Base-by-base conservation (phyloP, 1,284 basidiomycete genomes). In the Ganoderma leucocontextum region DNA sequence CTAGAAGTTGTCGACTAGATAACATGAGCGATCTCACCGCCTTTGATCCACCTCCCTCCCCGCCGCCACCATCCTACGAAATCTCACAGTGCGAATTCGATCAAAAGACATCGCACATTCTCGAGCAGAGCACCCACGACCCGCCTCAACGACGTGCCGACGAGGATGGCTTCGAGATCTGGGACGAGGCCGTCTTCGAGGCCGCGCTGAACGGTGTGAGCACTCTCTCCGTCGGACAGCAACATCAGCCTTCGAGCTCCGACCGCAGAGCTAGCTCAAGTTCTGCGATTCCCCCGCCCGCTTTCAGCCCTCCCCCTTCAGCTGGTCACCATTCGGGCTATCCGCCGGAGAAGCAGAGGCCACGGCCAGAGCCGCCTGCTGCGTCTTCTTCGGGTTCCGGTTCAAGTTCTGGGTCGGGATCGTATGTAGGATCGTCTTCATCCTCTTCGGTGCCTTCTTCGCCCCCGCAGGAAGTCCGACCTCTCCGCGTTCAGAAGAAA, bases 61-160 rank as follows among this genome's bases (percentile, higher is more conserved):
- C 74, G 17, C 82, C 83, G 35, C 84, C 82, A 49, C 85, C 79
- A 75, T 84, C 81, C 72, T 91, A 80, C 82, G 86, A 82, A 79
- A 80, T 70, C 80, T 87, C 82, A 73, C 81, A 88, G 62, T 82
- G 85, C 68, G 86, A 88, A 69, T 86, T 85, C 55, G 87, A 91
- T 76, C 83, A 80, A 58, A 91, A 90, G 77, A 80, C 85, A 55
- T 76, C 82, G 2, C 78, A 79, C 42, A 84, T 83, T 8, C 66
- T 85, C 12, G 79, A 86, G 62, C 71, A 80, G 42, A 73, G 74
- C 44, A 71, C 75, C n/a, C 73, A 77, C 35, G 77, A 80, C 36
- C 76, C 78, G 41, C 73, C 76, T 0, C 67, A 53, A n/a, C 67
- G 63, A 57, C 17, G 63, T 68, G 61, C 78, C 73, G 70, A 80